Percentiles rank a stretch among this genome's conserved stretches.
These are phyloP conservation scores for Biscutella laevigata DNA, from an alignment of 441 rosid genomes.

Conservation along the genomic window DNA sequence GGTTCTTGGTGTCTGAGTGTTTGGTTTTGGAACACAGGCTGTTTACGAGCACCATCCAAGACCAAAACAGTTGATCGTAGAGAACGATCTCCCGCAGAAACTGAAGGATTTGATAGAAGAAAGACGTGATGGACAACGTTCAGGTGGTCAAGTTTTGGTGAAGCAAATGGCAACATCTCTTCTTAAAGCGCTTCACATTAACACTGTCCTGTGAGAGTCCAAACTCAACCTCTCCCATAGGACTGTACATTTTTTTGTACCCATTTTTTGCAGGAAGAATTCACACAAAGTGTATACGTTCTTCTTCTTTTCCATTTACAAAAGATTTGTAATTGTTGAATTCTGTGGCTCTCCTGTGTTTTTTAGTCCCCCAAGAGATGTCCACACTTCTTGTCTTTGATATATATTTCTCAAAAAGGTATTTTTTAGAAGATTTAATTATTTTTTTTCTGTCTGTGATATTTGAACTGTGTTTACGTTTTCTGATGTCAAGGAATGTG, in stretches of 20 bases:
- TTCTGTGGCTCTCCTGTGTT: conserved; percentile 16
- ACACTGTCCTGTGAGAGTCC: conserved; percentile 61
- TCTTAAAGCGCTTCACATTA: conserved; percentile 67
- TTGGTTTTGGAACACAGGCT: conserved; percentile 42
- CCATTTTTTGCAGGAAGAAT: conserved; percentile 11
- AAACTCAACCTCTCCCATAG: too few species aligned
- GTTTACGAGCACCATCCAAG: conserved; percentile 97
- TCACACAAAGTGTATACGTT: conserved; percentile 2
- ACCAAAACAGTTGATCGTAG: conserved; percentile 94
- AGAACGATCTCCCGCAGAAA: conserved; percentile 83
- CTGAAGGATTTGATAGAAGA: conserved; percentile 86
- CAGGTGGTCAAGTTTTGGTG: conserved; percentile 92
- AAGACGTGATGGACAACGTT: conserved; percentile 87
- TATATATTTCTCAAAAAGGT: background rate
- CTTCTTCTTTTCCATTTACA: background rate
- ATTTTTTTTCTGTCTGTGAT: too few species aligned
- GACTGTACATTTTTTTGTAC: conserved; percentile 14
- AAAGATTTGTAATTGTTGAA: conserved; percentile 3
- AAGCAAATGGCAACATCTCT: conserved; percentile 98
- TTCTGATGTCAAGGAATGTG: too few species aligned
- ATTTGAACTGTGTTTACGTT: too few species aligned
- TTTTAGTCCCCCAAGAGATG: conserved; percentile 18
- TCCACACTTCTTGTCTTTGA: conserved; percentile 3
- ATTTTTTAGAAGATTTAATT: too few species aligned
- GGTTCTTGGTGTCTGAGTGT: background rate